Percentiles rank a stretch among this genome's conserved stretches.
phyloP scores from a whole-genome alignment of 148 eudicot genomes.

The Persicaria maculosa region DNA sequence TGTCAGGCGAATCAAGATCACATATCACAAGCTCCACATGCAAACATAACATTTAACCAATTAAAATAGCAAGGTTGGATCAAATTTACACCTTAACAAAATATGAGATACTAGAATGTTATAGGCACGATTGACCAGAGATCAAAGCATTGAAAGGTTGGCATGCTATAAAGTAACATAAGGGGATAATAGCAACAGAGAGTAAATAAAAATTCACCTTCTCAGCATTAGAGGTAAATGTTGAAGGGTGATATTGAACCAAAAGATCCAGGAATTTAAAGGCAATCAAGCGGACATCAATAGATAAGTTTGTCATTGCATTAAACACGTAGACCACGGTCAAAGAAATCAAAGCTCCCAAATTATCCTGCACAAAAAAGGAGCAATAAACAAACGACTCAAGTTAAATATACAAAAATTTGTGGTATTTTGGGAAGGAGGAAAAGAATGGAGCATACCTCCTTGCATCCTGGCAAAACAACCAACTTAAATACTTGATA shows the following conservation, averaged over 20 bases:
- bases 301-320: slow-evolving; percentile 82
- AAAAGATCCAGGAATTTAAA: slow-evolving; percentile 81
- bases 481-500: slow-evolving; percentile 75
- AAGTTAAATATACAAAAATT: background rate
- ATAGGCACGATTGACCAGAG: background rate
- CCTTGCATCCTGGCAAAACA: slow-evolving; percentile 70
- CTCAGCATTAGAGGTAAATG: slow-evolving; percentile 65
- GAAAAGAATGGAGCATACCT: slow-evolving; percentile 32
- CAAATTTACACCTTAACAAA: background rate
- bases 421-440: background rate
- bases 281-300: slow-evolving; percentile 89
- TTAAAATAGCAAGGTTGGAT: background rate
- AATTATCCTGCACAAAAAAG: slow-evolving; percentile 54
- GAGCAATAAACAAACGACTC: background rate
- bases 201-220: slow-evolving; percentile 38
- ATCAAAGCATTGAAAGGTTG: background rate
- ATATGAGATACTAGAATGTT: background rate
- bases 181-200: background rate
- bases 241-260: slow-evolving; percentile 59
- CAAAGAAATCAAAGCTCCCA: slow-evolving; percentile 69
- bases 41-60: background rate
- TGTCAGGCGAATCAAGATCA: too few relatives aligned
- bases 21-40: too few relatives aligned
- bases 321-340: slow-evolving; percentile 78
- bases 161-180: background rate